phyloP scores from a whole-genome alignment of 139 green algal species.

The Trebouxia sp. region DNA sequence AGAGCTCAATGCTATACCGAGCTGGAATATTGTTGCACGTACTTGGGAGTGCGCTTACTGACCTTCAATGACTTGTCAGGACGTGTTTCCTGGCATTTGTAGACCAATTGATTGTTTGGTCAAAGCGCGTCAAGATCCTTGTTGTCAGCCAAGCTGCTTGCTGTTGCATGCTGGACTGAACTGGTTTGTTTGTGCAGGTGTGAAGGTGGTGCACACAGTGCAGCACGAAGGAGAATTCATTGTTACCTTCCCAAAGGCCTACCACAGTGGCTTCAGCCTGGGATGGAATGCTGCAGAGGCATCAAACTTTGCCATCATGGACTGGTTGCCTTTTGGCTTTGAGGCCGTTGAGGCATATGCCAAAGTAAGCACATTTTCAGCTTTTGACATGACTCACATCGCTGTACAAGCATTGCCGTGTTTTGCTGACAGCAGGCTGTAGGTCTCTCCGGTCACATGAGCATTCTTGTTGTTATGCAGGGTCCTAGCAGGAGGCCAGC shows the following conservation, averaged over 20 bases:
- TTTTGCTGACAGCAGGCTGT: not conserved
- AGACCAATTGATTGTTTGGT: not conserved
- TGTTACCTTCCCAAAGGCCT: slow-evolving; percentile 81
- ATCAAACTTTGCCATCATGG: slow-evolving; percentile 77
- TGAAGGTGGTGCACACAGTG: slow-evolving; percentile 12
- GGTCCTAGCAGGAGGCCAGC: slow-evolving; percentile 27
- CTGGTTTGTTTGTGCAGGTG: not conserved
- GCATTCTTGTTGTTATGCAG: slow-evolving; percentile 9
- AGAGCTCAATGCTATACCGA: too few species aligned
- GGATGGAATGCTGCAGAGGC: slow-evolving; percentile 80
- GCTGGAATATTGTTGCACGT: too few species aligned
- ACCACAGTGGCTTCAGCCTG: slow-evolving; percentile 70
- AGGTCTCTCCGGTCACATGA: not conserved
- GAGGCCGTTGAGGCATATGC: slow-evolving; percentile 4
- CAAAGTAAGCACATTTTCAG: slow-evolving; percentile 15
- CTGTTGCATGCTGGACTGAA: not conserved
- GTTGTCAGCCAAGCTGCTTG: slow-evolving; percentile 1
- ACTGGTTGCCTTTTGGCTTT: slow-evolving; percentile 72
- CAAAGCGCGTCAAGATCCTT: not conserved
- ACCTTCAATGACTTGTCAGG: too few species aligned
- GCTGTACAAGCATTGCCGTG: too few species aligned
- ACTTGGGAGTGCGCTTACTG: too few species aligned
- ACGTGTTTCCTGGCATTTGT: not conserved
- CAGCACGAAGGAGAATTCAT: slow-evolving; percentile 78
- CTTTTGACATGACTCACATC: too few species aligned